Evolutionary conservation across 257 asterid species (phyloP), one percentile per base, ranked within the genome.

Genomic region (Fraxinus cuspidata): DNA sequence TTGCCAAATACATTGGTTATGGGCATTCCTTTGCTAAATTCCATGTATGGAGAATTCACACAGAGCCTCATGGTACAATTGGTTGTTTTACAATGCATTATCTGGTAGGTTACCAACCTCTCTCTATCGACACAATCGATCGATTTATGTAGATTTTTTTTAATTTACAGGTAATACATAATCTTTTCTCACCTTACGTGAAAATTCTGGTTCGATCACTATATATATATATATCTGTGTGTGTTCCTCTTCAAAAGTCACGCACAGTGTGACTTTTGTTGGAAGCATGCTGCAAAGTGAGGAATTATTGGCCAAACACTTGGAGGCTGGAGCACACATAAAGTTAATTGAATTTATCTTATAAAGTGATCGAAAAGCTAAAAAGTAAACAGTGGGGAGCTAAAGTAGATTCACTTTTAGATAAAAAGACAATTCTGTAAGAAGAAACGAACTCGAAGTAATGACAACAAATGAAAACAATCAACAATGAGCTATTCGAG

Each of bases 41-140:
- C 97, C 28, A 92, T 92, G 97, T 92, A 90, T 74, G 97, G 97
- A 0, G 88, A 89, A 0, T 89, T 88, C 83, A 86, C 94, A 3
- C 88, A 87, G 60, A 74, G 77, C 72, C 88, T 90, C 87, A 90
- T 92, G 94, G 92, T 89, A 21, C 97, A 92, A 53, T 78, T 90
- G 10, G 92, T 92, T 5, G 91, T 92, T 21, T 93, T 92, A 53
- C 97, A 92, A 79, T 87, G 97, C 90, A 86, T 90, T 65, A 85
- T 92, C 25, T 92, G 97, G 96, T 92, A 85, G 0, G 77, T 25
- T 60, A 34, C 65, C 19, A 37, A 6, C 60, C 25, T 35, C 40
- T 12, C 28, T 37, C 40, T 49, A 3, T 70, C 51, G 42, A 2
- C 49, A 11, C 44, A 37, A 37, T 37, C 42, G 42, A 37, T 37